These are phyloP conservation scores for Piper longum DNA, from an alignment of 164 flowering plant species.

Conservation along the genomic window DNA sequence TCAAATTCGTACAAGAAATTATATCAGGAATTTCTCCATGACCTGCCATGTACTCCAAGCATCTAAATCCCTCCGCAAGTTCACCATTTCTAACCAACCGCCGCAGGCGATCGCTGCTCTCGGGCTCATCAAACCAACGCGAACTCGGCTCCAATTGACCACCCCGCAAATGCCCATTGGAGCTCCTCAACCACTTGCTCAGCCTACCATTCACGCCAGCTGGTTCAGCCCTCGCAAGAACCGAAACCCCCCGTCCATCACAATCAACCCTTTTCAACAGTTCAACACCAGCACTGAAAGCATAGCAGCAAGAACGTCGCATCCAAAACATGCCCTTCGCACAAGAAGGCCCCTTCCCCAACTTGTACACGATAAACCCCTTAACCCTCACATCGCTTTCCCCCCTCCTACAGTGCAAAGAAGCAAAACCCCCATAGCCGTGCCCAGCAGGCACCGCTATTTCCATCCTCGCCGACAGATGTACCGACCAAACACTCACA, in stretches of 20 bases:
- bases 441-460: slow-evolving; percentile 26
- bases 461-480: slow-evolving; percentile 27
- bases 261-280: slow-evolving; percentile 7
- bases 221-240: slow-evolving; percentile 20
- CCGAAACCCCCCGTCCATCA: slow-evolving; percentile 16
- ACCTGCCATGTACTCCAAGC: slow-evolving; percentile 46
- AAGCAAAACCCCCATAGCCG: slow-evolving; percentile 37
- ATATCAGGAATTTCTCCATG: slow-evolving; percentile 62
- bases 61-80: slow-evolving; percentile 41
- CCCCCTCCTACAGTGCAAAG: slow-evolving; percentile 16
- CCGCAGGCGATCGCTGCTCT: slow-evolving; percentile 43
- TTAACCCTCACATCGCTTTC: slow-evolving; percentile 12
- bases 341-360: slow-evolving; percentile 6
- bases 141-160: slow-evolving; percentile 13
- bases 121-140: slow-evolving; percentile 30
- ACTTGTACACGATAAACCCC: slow-evolving; percentile 4
- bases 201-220: slow-evolving; percentile 26
- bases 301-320: slow-evolving; percentile 13
- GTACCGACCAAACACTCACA: not conserved
- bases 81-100: slow-evolving; percentile 52
- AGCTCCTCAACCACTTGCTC: slow-evolving; percentile 7
- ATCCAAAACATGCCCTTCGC: slow-evolving; percentile 10
- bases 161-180: slow-evolving; percentile 14
- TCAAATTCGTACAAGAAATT: slow-evolving; percentile 54
- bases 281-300: slow-evolving; percentile 8